These are phyloP conservation scores for Elongisporangium anandrum DNA, from an alignment of 352 stramenopile genomes.

Conservation along the genomic window DNA sequence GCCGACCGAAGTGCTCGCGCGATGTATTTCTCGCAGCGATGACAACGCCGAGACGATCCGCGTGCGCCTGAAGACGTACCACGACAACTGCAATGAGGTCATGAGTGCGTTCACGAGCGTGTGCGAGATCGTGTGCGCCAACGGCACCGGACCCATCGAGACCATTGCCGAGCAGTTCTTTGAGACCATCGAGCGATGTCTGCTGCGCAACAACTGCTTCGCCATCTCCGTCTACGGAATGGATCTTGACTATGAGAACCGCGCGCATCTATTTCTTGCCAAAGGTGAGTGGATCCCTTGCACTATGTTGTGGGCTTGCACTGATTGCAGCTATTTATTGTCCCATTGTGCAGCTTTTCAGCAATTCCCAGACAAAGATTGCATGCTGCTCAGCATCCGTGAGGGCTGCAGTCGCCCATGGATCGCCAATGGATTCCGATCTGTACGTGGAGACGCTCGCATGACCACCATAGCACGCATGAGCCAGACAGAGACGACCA, in stretches of 20 bases:
- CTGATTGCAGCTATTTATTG: slow-evolving; percentile 2
- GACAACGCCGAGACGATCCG: slow-evolving; percentile 90
- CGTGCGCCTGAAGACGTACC: slow-evolving; percentile 82
- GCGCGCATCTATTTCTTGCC: slow-evolving; percentile 43
- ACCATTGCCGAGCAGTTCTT: slow-evolving; percentile 52
- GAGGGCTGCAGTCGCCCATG: slow-evolving; percentile 34
- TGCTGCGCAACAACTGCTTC: slow-evolving; percentile 61
- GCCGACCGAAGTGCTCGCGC: slow-evolving; percentile 47
- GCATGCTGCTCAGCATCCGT: slow-evolving; percentile 41
- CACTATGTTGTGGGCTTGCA: neutral
- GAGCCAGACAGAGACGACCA: slow-evolving; percentile 15
- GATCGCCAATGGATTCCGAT: slow-evolving; percentile 45
- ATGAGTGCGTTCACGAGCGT: slow-evolving; percentile 25
- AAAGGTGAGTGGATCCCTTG: slow-evolving; percentile 27
- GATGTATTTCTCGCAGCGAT: slow-evolving; percentile 68
- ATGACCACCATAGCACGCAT: slow-evolving; percentile 38
- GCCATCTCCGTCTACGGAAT: slow-evolving; percentile 55
- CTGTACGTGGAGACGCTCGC: slow-evolving; percentile 27
- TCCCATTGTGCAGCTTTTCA: slow-evolving; percentile 37
- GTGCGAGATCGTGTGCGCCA: slow-evolving; percentile 38
- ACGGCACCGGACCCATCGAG: slow-evolving; percentile 50
- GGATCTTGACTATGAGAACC: slow-evolving; percentile 24
- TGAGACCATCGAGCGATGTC: slow-evolving; percentile 35
- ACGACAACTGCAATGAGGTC: slow-evolving; percentile 60
- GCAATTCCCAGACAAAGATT: slow-evolving; percentile 55